Evolutionary conservation across 352 stramenopile genomes (phyloP).

Genomic region (Pythium scleroteichum): DNA sequence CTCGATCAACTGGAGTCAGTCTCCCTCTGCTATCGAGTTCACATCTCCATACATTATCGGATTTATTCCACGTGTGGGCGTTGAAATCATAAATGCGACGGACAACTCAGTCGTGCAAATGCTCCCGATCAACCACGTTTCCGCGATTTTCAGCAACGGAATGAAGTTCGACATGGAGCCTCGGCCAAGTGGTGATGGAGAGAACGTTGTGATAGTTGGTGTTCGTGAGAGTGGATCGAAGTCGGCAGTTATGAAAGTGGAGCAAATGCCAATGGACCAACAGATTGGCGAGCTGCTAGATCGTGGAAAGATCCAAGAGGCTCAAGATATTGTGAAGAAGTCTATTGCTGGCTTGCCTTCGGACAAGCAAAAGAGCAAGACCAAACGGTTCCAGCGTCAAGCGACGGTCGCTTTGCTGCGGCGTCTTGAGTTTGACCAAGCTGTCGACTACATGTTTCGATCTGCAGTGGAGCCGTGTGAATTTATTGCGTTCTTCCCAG

Average conservation of each 20-base stretch:
- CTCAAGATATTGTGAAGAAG: conserved; percentile 82
- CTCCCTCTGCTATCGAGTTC: conserved; percentile 71
- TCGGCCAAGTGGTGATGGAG: conserved; percentile 60
- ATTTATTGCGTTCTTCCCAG: conserved; percentile 86
- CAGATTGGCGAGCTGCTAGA: conserved; percentile 84
- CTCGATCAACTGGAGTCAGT: conserved; percentile 82
- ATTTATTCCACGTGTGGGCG: conserved; percentile 68
- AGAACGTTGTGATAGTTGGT: conserved; percentile 80
- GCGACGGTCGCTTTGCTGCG: conserved; percentile 76
- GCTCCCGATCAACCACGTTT: conserved; percentile 57
- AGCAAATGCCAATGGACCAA: conserved; percentile 84
- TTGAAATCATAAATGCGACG: conserved; percentile 78
- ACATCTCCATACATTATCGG: conserved; percentile 79
- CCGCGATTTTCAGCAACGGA: conserved; percentile 85
- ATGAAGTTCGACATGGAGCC: conserved; percentile 92
- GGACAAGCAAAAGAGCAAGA: conserved; percentile 88
- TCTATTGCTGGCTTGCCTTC: conserved; percentile 67
- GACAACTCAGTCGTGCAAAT: conserved; percentile 81
- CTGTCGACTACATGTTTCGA: conserved; percentile 85
- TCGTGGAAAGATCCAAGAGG: conserved; percentile 83
- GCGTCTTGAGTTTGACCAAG: conserved; percentile 76
- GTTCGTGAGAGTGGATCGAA: conserved; percentile 62
- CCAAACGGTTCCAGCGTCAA: conserved; percentile 87
- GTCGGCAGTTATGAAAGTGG: conserved; percentile 82
- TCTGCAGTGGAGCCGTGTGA: conserved; percentile 83